These are phyloP conservation scores for Phialophora macrospora DNA, from an alignment of 2,329 filamentous ascomycete genomes.

Conservation along the genomic window DNA sequence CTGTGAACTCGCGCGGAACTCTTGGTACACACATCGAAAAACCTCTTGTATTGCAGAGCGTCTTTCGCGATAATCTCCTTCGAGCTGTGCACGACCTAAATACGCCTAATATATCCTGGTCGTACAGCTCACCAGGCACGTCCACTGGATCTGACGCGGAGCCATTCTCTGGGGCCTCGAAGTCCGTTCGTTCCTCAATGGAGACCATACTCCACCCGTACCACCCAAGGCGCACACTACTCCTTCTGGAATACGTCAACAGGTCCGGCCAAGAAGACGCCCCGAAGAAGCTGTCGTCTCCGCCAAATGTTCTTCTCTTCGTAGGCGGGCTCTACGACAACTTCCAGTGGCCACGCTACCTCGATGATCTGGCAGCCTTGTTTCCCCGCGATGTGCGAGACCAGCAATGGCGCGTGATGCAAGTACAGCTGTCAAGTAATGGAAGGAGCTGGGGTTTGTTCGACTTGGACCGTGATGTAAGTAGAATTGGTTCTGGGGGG, in stretches of 20 bases:
- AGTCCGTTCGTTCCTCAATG: slow-evolving; percentile 9
- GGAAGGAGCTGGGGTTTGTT: slow-evolving; percentile 61
- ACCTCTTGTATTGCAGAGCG: not conserved
- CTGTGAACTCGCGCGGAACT: not conserved
- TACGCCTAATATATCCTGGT: not conserved
- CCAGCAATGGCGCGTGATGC: slow-evolving; percentile 59
- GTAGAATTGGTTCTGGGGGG: slow-evolving; percentile 6
- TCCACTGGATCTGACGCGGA: too few relatives aligned
- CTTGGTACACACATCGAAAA: not conserved
- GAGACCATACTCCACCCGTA: slow-evolving; percentile 32
- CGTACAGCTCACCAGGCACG: not conserved
- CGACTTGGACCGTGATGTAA: slow-evolving; percentile 56
- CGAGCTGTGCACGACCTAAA: not conserved
- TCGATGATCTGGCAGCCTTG: slow-evolving; percentile 53
- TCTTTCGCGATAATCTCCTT: not conserved
- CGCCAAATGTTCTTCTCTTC: slow-evolving; percentile 57
- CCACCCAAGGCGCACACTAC: slow-evolving; percentile 29
- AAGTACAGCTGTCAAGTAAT: slow-evolving; percentile 57
- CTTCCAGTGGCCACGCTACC: slow-evolving; percentile 60
- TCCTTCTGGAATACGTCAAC: slow-evolving; percentile 35
- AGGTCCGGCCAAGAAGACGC: not conserved
- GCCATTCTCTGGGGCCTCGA: not conserved
- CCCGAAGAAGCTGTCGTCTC: not conserved
- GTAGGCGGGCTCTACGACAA: slow-evolving; percentile 65
- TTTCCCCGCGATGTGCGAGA: slow-evolving; percentile 43